Percentiles rank a stretch among this genome's conserved stretches.
These are phyloP conservation scores for Pyrenochaeta sp. DNA, from an alignment of 2,329 filamentous ascomycete species.

Conservation along the genomic window DNA sequence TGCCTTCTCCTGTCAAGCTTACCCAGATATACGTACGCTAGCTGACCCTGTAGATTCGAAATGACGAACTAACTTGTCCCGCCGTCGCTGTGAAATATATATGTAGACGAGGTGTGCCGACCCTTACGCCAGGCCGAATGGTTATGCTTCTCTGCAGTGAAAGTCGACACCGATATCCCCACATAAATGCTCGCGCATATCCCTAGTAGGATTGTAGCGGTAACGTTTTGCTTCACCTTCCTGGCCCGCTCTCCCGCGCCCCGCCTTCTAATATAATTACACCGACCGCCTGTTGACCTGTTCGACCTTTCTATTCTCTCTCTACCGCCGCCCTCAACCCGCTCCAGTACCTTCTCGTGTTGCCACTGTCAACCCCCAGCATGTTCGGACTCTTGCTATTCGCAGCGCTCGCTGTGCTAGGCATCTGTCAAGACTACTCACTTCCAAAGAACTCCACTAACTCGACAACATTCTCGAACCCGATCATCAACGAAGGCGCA, in stretches of 20 bases:
- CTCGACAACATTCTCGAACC: slow-evolving; percentile 55
- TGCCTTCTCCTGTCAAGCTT: background rate
- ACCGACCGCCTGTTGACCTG: background rate
- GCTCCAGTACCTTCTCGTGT: background rate
- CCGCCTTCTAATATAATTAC: slow-evolving; percentile 6
- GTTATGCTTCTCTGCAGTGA: background rate
- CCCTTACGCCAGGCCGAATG: background rate
- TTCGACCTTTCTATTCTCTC: background rate
- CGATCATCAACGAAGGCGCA: slow-evolving; percentile 53
- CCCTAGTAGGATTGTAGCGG: background rate
- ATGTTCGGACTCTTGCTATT: slow-evolving; percentile 32
- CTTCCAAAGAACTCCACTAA: slow-evolving; percentile 19
- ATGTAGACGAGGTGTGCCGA: background rate
- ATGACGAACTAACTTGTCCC: background rate
- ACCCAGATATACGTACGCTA: background rate
- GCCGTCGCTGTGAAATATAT: background rate
- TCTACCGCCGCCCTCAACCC: background rate
- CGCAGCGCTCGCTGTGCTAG: slow-evolving; percentile 27
- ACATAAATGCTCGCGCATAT: slow-evolving; percentile 11
- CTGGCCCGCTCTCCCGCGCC: slow-evolving; percentile 8
- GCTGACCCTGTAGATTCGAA: background rate
- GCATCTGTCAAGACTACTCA: slow-evolving; percentile 27
- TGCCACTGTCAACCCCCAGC: background rate
- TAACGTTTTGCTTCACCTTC: slow-evolving; percentile 3
- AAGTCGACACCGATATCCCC: slow-evolving; percentile 3